Conservation (phyloP, 2,329 filamentous ascomycete genomes). For the Verticillium longisporum region DNA sequence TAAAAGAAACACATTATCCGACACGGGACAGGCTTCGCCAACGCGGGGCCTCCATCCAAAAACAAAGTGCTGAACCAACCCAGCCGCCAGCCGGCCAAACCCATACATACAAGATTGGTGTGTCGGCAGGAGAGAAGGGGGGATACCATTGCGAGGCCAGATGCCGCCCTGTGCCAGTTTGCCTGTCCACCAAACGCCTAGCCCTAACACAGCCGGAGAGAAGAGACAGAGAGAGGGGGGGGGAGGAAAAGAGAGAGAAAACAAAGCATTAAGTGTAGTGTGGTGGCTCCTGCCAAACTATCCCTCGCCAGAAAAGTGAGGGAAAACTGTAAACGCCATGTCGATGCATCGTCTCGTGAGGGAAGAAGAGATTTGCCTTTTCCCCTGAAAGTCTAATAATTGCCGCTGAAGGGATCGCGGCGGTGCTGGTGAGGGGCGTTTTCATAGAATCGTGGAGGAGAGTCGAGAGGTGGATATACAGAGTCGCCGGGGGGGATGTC, state of each 20-base stretch:
- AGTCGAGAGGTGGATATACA: not conserved
- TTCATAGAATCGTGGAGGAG: not conserved
- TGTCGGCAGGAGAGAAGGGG: not conserved
- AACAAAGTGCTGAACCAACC: not conserved
- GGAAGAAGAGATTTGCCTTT: not conserved
- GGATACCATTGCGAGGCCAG: not conserved
- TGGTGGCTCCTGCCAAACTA: not conserved
- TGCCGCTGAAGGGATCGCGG: not conserved
- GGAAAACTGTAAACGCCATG: not conserved
- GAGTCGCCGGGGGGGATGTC: slow-evolving; percentile 3
- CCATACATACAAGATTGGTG: not conserved
- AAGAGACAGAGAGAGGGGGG: slow-evolving; percentile 2
- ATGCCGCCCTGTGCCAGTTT: slow-evolving; percentile 2
- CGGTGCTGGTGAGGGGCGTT: not conserved
- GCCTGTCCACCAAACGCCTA: slow-evolving; percentile 3
- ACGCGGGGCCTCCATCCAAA: not conserved
- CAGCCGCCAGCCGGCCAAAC: not conserved
- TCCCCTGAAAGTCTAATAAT: not conserved
- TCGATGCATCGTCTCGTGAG: not conserved
- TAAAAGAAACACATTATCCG: not conserved
- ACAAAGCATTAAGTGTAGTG: slow-evolving; percentile 2
- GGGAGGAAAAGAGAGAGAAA: not conserved
- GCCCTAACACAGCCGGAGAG: slow-evolving; percentile 1
- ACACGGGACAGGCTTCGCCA: not conserved
- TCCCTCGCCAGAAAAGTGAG: not conserved